Conservation (phyloP, 495 filamentous ascomycete species). For the Cetradonia linearis region DNA sequence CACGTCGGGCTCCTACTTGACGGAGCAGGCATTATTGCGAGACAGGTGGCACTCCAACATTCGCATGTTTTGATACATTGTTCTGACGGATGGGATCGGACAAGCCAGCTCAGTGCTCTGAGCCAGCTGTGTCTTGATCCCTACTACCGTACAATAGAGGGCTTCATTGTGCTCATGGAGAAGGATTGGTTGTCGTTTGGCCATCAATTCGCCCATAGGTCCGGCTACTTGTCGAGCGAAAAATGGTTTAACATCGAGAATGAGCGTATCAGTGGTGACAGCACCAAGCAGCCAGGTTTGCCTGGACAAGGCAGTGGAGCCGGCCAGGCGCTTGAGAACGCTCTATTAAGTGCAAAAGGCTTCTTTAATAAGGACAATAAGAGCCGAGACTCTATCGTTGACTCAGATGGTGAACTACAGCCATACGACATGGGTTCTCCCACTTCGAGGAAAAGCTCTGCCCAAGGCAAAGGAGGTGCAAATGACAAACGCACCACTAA, state of each 20-base stretch:
- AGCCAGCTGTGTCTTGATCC: conserved; percentile 91
- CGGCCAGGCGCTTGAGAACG: conserved; percentile 74
- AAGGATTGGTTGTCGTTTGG: conserved; percentile 98
- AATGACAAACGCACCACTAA: conserved; percentile 49
- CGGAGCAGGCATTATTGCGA: conserved; percentile 71
- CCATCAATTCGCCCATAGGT: conserved; percentile 89
- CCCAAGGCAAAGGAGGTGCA: conserved; percentile 31
- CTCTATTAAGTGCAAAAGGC: conserved; percentile 74
- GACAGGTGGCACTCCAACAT: conserved; percentile 82
- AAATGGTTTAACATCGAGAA: conserved; percentile 92
- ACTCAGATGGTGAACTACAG: conserved; percentile 54
- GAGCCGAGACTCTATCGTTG: conserved; percentile 51
- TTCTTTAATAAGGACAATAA: conserved; percentile 76
- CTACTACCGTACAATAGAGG: conserved; percentile 89
- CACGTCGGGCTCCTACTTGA: conserved; percentile 81
- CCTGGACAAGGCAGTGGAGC: conserved; percentile 45
- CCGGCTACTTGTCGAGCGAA: conserved; percentile 75
- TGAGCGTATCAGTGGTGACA: conserved; percentile 42
- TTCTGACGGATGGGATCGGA: conserved; percentile 97
- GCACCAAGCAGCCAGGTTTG: conserved; percentile 33
- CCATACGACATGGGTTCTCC: conserved; percentile 39
- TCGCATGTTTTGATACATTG: conserved; percentile 95
- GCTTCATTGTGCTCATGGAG: conserved; percentile 89
- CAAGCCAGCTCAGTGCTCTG: conserved; percentile 88
- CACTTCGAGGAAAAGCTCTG: conserved; percentile 36